These are phyloP conservation scores for Acer campestre DNA, from an alignment of 345 rosid species.

Conservation along the genomic window DNA sequence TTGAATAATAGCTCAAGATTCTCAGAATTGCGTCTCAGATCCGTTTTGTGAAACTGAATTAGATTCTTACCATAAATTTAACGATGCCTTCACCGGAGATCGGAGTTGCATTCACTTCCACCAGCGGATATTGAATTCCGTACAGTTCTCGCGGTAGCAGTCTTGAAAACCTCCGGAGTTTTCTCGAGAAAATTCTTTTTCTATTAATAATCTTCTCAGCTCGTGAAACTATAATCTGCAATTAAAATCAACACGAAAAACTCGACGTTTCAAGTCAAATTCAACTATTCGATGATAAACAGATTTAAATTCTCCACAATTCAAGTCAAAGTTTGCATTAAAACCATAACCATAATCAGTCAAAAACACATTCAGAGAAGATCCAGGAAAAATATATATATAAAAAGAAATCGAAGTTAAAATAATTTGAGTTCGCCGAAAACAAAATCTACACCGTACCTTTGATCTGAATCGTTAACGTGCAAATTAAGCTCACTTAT, in stretches of 20 bases:
- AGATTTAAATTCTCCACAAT: conserved; percentile 33
- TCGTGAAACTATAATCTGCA: conserved; percentile 24
- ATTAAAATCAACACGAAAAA: conserved; percentile 14
- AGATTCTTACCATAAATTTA: background rate
- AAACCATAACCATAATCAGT: background rate
- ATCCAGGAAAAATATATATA: conserved; percentile 19
- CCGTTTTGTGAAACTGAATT: conserved; percentile 26
- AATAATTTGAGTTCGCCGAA: background rate
- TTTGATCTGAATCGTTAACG: conserved; percentile 38
- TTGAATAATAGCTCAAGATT: conserved; percentile 6
- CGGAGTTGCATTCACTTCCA: conserved; percentile 31
- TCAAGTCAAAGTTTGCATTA: conserved; percentile 29
- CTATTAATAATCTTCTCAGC: background rate
- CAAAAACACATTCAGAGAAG: background rate
- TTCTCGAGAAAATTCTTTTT: background rate
- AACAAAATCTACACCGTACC: conserved; percentile 22
- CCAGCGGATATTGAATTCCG: background rate
- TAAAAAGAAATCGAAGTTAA: conserved; percentile 7
- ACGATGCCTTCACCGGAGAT: conserved; percentile 33
- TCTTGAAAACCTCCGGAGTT: background rate
- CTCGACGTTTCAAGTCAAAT: conserved; percentile 12
- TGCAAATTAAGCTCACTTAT: conserved; percentile 17
- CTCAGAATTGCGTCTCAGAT: conserved; percentile 35
- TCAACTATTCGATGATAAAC: conserved; percentile 4
- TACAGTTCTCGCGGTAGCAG: background rate